A percentile compares a stretch with the other conserved stretches of the same genome.
Conservation (phyloP, 2,329 filamentous ascomycete genomes). For the Apiospora phragmitis region DNA sequence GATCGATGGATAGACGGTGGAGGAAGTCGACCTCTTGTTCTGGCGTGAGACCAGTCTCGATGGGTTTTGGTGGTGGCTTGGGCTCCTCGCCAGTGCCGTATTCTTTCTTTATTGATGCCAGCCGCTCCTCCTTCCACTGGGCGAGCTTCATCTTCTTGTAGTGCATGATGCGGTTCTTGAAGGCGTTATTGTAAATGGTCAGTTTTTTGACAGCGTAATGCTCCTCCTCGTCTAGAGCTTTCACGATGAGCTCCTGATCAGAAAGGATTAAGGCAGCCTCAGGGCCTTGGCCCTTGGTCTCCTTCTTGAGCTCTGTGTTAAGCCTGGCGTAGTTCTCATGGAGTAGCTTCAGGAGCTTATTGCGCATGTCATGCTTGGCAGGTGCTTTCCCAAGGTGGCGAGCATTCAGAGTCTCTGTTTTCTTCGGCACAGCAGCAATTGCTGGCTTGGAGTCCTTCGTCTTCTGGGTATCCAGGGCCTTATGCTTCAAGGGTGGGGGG, state of each 20-base stretch:
- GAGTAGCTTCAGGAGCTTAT: constrained; percentile 61
- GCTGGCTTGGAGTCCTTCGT: constrained; percentile 12
- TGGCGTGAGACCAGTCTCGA: constrained; percentile 69
- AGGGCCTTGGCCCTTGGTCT: constrained; percentile 48
- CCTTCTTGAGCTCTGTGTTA: constrained; percentile 61
- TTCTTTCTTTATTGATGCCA: constrained; percentile 31
- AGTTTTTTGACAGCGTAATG: constrained; percentile 66
- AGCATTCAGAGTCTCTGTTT: constrained; percentile 64
- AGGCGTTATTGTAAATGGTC: constrained; percentile 76
- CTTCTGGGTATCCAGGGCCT: constrained; percentile 8
- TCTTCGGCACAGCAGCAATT: constrained; percentile 26
- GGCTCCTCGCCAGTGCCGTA: constrained; percentile 32
- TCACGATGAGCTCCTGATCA: constrained; percentile 66
- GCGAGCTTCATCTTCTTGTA: constrained; percentile 73
- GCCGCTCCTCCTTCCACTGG: constrained; percentile 69
- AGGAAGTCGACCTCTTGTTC: constrained; percentile 70
- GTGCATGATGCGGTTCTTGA: constrained; percentile 77
- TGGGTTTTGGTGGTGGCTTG: constrained; percentile 45
- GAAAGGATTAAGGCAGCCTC: constrained; percentile 56
- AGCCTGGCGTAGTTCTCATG: constrained; percentile 67
- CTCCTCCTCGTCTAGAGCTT: constrained; percentile 78
- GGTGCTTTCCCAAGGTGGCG: constrained; percentile 61
- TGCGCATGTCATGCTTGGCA: constrained; percentile 55
- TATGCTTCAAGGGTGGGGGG: constrained; percentile 12
- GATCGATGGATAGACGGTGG: constrained; percentile 61